These are phyloP conservation scores for Cylindrotheca closterium DNA, from an alignment of 108 stramenopile species.

Conservation along the genomic window DNA sequence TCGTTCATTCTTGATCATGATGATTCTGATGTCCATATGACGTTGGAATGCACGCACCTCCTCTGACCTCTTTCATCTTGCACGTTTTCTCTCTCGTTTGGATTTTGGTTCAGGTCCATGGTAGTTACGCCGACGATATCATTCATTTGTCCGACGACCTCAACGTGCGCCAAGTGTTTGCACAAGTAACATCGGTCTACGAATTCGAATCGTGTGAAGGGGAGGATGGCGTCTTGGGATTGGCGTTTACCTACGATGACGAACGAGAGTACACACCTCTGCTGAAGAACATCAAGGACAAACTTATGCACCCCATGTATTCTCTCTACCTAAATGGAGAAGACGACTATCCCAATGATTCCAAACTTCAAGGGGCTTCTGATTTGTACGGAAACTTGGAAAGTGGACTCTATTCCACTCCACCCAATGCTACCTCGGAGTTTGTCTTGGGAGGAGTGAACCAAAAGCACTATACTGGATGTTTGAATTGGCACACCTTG, in stretches of 20 bases:
- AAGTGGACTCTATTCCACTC: slow-evolving; percentile 11
- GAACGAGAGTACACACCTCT: slow-evolving; percentile 35
- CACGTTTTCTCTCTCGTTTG: not conserved
- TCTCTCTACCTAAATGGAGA: slow-evolving; percentile 33
- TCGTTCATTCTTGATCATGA: not conserved
- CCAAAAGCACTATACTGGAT: slow-evolving; percentile 44
- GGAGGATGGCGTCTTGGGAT: slow-evolving; percentile 52
- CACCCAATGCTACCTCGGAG: slow-evolving; percentile 28
- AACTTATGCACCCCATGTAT: slow-evolving; percentile 29
- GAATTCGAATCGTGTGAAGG: slow-evolving; percentile 38
- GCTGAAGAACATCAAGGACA: slow-evolving; percentile 20
- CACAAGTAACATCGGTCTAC: slow-evolving; percentile 33
- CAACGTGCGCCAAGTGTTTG: slow-evolving; percentile 48
- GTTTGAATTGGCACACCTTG: slow-evolving; percentile 50
- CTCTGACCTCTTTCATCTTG: not conserved
- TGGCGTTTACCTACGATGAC: slow-evolving; percentile 33
- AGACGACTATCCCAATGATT: slow-evolving; percentile 41
- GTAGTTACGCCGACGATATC: slow-evolving; percentile 46
- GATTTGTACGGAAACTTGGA: slow-evolving; percentile 18
- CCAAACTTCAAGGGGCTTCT: not conserved
- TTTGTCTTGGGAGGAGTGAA: slow-evolving; percentile 52
- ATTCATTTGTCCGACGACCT: slow-evolving; percentile 27
- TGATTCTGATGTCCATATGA: not conserved
- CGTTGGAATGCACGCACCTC: not conserved
- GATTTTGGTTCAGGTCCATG: slow-evolving; percentile 48